Base-by-base conservation (phyloP, 1,284 basidiomycete species). In the Malassezia vespertilionis region DNA sequence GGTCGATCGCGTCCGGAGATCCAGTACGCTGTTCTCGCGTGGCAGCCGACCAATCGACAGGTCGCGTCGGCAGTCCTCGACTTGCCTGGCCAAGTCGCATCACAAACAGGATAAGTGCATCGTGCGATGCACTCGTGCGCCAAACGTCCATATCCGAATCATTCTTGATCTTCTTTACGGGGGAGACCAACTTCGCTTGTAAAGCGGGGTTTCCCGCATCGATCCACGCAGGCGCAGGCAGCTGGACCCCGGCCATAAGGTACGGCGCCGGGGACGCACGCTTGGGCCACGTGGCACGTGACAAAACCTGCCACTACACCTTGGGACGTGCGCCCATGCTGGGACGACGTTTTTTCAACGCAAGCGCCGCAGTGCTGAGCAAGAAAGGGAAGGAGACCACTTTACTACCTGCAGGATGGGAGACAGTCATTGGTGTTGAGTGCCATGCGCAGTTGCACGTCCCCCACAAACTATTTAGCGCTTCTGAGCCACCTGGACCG, bases 361-460 rank as follows among this genome's bases (percentile, higher is more conserved):
- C 33, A 3, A 17, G 33, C 33, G 33, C 17, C 9, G 22, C 26
- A 14, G 5, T 18, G 39, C 24, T 18, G 39, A 33, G 8, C 7
- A 8, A 8, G 15, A 33, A 37, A 21, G 35, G 7, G 7, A 37
- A 45, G 28, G 43, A 9, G 17, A n/a, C n/a, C 4, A 44, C 57
- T 5, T 51, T 52, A 0, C 54, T 69, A 1, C 62, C 64, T 1
- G 14, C 30, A 4, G 66, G 61, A 33, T 70, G 67, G 67, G 52
- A 66, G 39, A 59, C 90, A 17, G 77, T 93, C 42, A 82, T 97
- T 35, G 93, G 93, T 20, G 82, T 97, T 37, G 91, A 97, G 68
- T 86, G 90, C 9, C 93, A 97, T 67, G 85, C 88, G 0, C 91
- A 97, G 72, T 80, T 97, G 61, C 84, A 83, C 69, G 82, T 86